phyloP scores from a whole-genome alignment of 176 grass and related monocot species.

The Alopecurus myosuroides region DNA sequence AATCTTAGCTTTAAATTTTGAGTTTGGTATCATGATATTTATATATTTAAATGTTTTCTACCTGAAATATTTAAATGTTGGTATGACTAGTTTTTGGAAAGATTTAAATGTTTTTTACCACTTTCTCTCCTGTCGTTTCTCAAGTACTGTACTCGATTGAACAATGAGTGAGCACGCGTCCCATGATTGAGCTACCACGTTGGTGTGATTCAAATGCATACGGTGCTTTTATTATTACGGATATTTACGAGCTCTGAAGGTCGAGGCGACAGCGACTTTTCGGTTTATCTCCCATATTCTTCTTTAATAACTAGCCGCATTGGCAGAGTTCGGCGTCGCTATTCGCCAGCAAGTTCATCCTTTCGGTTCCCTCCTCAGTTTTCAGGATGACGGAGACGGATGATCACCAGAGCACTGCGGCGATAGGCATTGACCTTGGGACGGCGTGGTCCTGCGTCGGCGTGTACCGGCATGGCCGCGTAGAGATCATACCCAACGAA shows the following conservation, averaged over 20 bases:
- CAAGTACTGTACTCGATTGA: too few relatives aligned
- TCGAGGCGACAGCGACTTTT: background rate
- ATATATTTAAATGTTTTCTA: too few relatives aligned
- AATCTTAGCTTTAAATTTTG: too few relatives aligned
- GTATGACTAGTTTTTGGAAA: too few relatives aligned
- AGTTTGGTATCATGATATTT: too few relatives aligned
- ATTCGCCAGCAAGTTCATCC: background rate
- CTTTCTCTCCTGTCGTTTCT: too few relatives aligned
- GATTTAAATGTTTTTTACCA: too few relatives aligned
- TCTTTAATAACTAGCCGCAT: background rate
- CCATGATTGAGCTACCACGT: too few relatives aligned
- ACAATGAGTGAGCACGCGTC: too few relatives aligned
- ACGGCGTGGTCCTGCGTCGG: background rate
- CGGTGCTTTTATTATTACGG: background rate
- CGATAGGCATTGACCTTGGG: constrained; percentile 1
- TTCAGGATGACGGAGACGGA: background rate
- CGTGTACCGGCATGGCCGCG: background rate
- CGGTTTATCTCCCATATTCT: background rate
- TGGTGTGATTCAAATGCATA: too few relatives aligned
- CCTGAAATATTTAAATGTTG: too few relatives aligned
- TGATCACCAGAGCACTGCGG: background rate
- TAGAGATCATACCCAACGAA: background rate
- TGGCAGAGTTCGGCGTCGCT: background rate
- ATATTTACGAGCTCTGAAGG: background rate
- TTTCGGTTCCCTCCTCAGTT: background rate